Conservation (phyloP, 2,329 filamentous ascomycete genomes). For the Didymella pinodella region DNA sequence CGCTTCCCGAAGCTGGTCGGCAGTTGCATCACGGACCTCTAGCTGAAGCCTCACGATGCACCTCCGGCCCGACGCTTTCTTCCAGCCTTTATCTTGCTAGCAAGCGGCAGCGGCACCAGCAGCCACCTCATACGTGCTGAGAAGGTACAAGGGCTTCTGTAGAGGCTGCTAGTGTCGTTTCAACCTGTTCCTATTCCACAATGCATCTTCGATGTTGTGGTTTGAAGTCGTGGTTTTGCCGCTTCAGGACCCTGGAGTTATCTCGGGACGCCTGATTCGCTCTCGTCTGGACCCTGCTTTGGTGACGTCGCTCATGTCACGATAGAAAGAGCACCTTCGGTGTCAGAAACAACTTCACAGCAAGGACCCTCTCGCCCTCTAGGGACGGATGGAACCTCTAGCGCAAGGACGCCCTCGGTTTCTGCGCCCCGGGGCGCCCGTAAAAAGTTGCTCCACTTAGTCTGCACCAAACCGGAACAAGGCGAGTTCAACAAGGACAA, state of each 20-base stretch:
- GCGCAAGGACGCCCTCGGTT: slow-evolving; percentile 19
- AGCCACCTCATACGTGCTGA: neutral
- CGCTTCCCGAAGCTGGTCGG: slow-evolving; percentile 23
- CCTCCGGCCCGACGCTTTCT: slow-evolving; percentile 12
- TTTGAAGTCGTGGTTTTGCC: slow-evolving; percentile 14
- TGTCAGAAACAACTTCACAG: neutral
- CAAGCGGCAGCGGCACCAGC: neutral
- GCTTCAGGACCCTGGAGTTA: slow-evolving; percentile 18
- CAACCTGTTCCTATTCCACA: slow-evolving; percentile 6
- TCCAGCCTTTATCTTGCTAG: neutral
- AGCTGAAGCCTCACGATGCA: slow-evolving; percentile 11
- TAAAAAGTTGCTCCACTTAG: slow-evolving; percentile 26
- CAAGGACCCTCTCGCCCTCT: slow-evolving; percentile 3
- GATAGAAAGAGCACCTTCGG: slow-evolving; percentile 4
- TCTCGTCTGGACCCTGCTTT: slow-evolving; percentile 5
- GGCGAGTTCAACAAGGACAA: slow-evolving; percentile 31
- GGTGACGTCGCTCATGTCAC: slow-evolving; percentile 17
- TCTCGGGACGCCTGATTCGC: slow-evolving; percentile 21
- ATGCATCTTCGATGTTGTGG: slow-evolving; percentile 13
- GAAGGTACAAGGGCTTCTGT: neutral
- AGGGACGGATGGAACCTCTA: slow-evolving; percentile 13
- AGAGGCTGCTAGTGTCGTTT: neutral
- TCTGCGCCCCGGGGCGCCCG: slow-evolving; percentile 25
- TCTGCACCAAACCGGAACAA: slow-evolving; percentile 26
- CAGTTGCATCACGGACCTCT: slow-evolving; percentile 10